Evolutionary conservation across 352 stramenopile species (phyloP).

Genomic region (Vaucheria bursata): DNA sequence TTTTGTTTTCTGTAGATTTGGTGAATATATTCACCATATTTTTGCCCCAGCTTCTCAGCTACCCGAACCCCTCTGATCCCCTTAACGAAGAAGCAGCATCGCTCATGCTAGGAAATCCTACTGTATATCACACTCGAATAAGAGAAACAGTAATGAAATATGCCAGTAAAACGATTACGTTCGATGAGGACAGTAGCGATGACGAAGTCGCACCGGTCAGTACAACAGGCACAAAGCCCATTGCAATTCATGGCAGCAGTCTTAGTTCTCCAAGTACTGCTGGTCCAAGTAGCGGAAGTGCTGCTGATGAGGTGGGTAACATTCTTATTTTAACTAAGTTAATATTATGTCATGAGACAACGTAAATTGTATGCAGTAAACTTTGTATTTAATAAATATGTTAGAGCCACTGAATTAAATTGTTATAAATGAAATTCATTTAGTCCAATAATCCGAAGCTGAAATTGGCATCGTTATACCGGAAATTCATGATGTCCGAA

Average conservation of each 20-base stretch:
- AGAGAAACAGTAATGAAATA: constrained; percentile 25
- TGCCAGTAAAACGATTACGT: constrained; percentile 10
- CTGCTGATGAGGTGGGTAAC: too few relatives aligned
- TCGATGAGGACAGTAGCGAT: background rate
- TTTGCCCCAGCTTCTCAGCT: constrained; percentile 78
- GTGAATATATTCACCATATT: constrained; percentile 86
- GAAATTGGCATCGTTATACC: too few relatives aligned
- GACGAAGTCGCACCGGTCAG: background rate
- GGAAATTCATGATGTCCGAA: too few relatives aligned
- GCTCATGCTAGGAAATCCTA: constrained; percentile 71
- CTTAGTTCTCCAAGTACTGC: too few relatives aligned
- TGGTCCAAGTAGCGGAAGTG: too few relatives aligned
- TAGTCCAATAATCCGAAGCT: too few relatives aligned
- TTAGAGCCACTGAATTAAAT: too few relatives aligned
- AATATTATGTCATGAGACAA: too few relatives aligned
- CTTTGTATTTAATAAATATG: too few relatives aligned
- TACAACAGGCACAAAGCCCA: background rate
- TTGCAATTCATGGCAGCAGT: background rate
- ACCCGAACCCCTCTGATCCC: constrained; percentile 79
- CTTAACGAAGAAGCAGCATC: constrained; percentile 76
- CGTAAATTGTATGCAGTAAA: too few relatives aligned
- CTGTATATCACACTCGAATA: constrained; percentile 74
- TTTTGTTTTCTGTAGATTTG: constrained; percentile 57
- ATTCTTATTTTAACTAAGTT: too few relatives aligned
- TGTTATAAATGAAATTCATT: too few relatives aligned